Evolutionary conservation across 148 eudicot genomes (phyloP).

Genomic region (Silene latifolia): DNA sequence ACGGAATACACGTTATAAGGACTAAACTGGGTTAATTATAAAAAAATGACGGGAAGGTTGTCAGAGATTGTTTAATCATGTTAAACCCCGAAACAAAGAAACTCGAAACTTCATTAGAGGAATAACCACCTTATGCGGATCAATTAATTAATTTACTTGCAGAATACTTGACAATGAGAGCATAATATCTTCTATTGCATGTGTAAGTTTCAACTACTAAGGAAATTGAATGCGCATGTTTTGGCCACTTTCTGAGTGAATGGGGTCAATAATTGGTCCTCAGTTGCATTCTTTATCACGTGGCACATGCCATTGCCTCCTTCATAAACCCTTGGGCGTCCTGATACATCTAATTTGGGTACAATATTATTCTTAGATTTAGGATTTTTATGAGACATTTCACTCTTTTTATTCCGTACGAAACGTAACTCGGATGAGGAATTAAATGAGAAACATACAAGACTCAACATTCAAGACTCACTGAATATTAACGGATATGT

Average conservation of each 20-base stretch:
- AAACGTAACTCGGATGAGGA: too few relatives aligned
- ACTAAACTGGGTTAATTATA: too few relatives aligned
- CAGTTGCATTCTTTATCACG: conserved; percentile 8
- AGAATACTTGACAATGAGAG: not conserved
- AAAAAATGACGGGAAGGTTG: not conserved
- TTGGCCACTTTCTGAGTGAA: not conserved
- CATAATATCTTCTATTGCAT: not conserved
- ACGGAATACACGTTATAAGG: too few relatives aligned
- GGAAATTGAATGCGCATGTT: not conserved
- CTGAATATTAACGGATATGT: too few relatives aligned
- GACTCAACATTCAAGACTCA: too few relatives aligned
- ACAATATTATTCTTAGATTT: not conserved
- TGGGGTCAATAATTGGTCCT: not conserved
- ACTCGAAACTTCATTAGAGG: not conserved
- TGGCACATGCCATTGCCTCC: conserved; percentile 22
- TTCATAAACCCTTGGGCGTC: conserved; percentile 1
- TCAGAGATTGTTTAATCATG: not conserved
- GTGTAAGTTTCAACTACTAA: conserved; percentile 12
- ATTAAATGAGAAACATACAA: too few relatives aligned
- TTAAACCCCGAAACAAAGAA: not conserved
- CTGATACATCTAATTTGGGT: too few relatives aligned
- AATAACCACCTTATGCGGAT: conserved; percentile 7
- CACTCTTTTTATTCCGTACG: too few relatives aligned
- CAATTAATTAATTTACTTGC: conserved; percentile 1
- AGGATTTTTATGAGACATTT: too few relatives aligned